These are phyloP conservation scores for Mortierella sp. DNA, from an alignment of 371 early-diverging fungal species.

Conservation along the genomic window DNA sequence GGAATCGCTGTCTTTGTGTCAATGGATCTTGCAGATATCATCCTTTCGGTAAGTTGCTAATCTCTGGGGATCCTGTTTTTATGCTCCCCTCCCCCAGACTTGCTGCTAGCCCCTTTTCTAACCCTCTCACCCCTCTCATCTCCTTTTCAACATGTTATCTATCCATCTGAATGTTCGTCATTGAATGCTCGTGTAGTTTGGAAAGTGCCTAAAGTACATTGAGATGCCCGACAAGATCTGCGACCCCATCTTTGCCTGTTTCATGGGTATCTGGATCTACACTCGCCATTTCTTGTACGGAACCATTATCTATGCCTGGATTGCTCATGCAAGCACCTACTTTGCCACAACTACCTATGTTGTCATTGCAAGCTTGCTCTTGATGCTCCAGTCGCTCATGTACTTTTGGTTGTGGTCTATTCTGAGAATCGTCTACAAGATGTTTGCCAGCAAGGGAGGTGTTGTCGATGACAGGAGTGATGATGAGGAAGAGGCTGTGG, in stretches of 20 bases:
- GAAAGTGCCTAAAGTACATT: slow-evolving; percentile 65
- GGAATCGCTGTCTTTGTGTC: slow-evolving; percentile 65
- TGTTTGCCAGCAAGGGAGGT: slow-evolving; percentile 64
- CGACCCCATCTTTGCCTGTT: slow-evolving; percentile 61
- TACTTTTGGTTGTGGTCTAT: slow-evolving; percentile 75
- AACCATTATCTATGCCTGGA: slow-evolving; percentile 54
- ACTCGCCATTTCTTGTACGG: slow-evolving; percentile 69
- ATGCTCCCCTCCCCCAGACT: not conserved
- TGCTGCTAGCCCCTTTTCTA: not conserved
- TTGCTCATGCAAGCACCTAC: slow-evolving; percentile 22
- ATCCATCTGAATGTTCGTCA: too few species aligned
- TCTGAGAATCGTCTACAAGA: slow-evolving; percentile 69
- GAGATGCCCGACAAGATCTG: slow-evolving; percentile 54
- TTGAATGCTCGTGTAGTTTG: slow-evolving; percentile 9
- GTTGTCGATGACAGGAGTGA: slow-evolving; percentile 76
- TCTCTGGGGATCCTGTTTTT: not conserved
- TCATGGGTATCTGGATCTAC: slow-evolving; percentile 65
- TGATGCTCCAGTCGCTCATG: slow-evolving; percentile 53
- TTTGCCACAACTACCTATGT: slow-evolving; percentile 22
- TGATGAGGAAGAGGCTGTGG: slow-evolving; percentile 51
- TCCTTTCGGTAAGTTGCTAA: slow-evolving; percentile 50
- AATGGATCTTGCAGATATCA: slow-evolving; percentile 72
- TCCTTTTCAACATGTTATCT: too few species aligned
- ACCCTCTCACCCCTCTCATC: too few species aligned
- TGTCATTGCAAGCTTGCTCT: slow-evolving; percentile 19